These are phyloP conservation scores for Phialemonium atrogriseum DNA, from an alignment of 2,329 filamentous ascomycete genomes.

Conservation along the genomic window DNA sequence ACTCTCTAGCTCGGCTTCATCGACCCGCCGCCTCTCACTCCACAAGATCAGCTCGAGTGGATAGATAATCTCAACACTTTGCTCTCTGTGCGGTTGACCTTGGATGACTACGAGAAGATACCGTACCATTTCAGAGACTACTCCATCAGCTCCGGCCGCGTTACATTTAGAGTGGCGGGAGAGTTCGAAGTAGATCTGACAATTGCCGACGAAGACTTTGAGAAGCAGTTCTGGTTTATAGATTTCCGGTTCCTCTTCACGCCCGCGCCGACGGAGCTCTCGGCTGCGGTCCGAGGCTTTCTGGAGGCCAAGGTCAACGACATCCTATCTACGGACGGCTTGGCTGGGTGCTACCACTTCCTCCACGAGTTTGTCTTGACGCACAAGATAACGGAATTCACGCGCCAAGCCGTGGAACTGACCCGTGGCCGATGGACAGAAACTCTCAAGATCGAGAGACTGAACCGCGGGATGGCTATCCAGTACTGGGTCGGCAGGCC, in stretches of 20 bases:
- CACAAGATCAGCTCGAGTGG: conserved; percentile 64
- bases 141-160: conserved; percentile 74
- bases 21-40: conserved; percentile 60
- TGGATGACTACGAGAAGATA: conserved; percentile 70
- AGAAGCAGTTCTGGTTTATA: conserved; percentile 87
- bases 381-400: conserved; percentile 78
- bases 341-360: conserved; percentile 75
- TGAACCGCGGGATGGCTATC: conserved; percentile 75
- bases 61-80: conserved; percentile 77
- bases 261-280: conserved; percentile 55
- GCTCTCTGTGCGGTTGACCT: conserved; percentile 72
- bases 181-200: conserved; percentile 94
- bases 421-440: conserved; percentile 67
- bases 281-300: conserved; percentile 53
- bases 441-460: conserved; percentile 65
- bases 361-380: conserved; percentile 84
- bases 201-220: conserved; percentile 75
- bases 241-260: conserved; percentile 80
- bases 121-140: conserved; percentile 73
- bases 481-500: conserved; percentile 76
- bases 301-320: conserved; percentile 68
- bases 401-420: conserved; percentile 67
- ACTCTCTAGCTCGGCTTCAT: conserved; percentile 61
- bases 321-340: conserved; percentile 58
- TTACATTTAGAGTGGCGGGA: conserved; percentile 72